Percentiles rank a stretch among this genome's conserved stretches.
Evolutionary conservation across 75 land plant species (phyloP).

Genomic region (Isoetes taiwanensis): DNA sequence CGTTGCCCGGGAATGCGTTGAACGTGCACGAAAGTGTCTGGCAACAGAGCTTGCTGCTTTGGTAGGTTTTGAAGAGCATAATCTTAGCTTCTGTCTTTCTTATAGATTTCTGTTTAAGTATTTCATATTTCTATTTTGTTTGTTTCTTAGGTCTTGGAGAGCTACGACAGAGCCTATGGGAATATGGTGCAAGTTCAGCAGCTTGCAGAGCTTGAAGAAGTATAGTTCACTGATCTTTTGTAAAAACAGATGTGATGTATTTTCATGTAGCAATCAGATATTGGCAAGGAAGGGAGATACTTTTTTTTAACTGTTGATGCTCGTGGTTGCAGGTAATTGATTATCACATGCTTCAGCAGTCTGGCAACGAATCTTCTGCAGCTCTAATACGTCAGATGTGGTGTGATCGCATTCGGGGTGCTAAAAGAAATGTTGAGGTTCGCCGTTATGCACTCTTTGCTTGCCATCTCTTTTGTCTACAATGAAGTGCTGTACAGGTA

Average conservation of each 20-base stretch:
- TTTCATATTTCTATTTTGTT: neutral
- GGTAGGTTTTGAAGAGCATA: constrained; percentile 33
- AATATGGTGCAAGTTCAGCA: constrained; percentile 99
- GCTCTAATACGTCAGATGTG: constrained; percentile 93
- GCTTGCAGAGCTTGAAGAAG: constrained; percentile 94
- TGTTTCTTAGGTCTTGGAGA: constrained; percentile 66
- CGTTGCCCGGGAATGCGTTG: constrained; percentile 78
- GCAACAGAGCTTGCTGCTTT: constrained; percentile 96
- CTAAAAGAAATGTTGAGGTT: constrained; percentile 97
- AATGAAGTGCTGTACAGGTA: constrained; percentile 36
- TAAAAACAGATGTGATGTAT: neutral
- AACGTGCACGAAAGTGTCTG: constrained; percentile 86
- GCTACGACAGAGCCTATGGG: constrained; percentile 96
- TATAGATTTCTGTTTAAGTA: neutral
- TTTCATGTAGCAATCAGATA: neutral
- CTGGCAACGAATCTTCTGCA: constrained; percentile 46
- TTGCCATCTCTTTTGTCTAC: neutral
- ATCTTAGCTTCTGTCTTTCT: neutral
- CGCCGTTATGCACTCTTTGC: no score
- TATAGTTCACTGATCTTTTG: constrained; percentile 10
- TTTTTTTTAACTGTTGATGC: neutral
- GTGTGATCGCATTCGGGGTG: constrained; percentile 88
- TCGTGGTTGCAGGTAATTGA: constrained; percentile 79
- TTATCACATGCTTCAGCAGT: constrained; percentile 56
- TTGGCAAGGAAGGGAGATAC: neutral